Base-by-base conservation (phyloP, 1,284 basidiomycete genomes). In the Athelia psychrophila region DNA sequence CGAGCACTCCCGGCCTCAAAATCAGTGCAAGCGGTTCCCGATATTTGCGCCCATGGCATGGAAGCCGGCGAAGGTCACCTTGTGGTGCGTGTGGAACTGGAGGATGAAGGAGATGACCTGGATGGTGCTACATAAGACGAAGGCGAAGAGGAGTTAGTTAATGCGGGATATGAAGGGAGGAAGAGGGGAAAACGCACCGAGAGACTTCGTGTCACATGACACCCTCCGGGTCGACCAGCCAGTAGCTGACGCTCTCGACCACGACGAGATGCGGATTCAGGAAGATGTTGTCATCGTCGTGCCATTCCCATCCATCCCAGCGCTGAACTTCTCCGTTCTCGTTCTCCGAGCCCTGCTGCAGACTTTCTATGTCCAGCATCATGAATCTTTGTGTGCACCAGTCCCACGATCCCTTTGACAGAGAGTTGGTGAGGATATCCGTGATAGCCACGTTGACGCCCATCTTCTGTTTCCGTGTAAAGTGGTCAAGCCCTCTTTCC, bases 21-120 rank as follows among this genome's bases (percentile, higher is more conserved):
- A 75, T 75, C 76, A 78, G 58, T 77, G 77, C n/a, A 78, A 68
- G 5, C 72, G 68, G 53, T 68, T 64, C 19, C 76, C 76, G 20
- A 78, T 63, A 59, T 75, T 76, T 20, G 75, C 75, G 18, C 75
- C 75, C 75, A 77, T 76, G 27, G 66, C 61, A 6, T 74, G 65
- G 44, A 20, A 9, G 55, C 67, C 51, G 51, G 71, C 70, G 32
- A 70, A 73, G 30, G 75, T 74, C 32, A 66, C 58, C 56, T 76
- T 73, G 54, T 75, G 76, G 55, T 77, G 75, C 2, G 64, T 68
- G 1, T 75, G 75, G 22, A 77, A n/a, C n/a, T 76, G 52, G 19
- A 78, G 18, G 0, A 75, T 74, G n/a, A n/a, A n/a, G 27, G 27
- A 5, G 27, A 30, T 30, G 27, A 13, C 27, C 6, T 5, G 27